Conservation (phyloP, 257 asterid species). For the Lantana camara region DNA sequence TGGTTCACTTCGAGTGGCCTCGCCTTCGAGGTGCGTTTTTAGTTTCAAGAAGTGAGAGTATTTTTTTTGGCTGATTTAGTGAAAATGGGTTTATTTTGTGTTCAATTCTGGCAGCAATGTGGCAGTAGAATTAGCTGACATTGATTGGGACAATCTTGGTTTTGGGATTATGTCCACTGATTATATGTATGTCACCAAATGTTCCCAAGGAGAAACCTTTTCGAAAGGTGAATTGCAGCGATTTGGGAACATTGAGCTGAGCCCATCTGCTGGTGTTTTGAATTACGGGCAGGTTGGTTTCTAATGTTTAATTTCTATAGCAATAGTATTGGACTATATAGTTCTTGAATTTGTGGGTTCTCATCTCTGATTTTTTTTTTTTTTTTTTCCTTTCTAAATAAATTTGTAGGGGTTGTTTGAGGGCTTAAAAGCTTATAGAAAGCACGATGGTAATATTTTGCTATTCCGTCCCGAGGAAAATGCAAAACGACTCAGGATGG, state of each 20-base stretch:
- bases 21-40: conserved; percentile 48
- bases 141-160: conserved; percentile 95
- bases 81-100: conserved; percentile 17
- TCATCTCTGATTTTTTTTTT: background rate
- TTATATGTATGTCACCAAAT: conserved; percentile 88
- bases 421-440: conserved; percentile 86
- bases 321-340: background rate
- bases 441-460: conserved; percentile 77
- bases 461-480: conserved; percentile 91
- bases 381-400: conserved; percentile 9
- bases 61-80: conserved; percentile 6
- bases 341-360: conserved; percentile 6
- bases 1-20: conserved; percentile 49
- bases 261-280: conserved; percentile 87
- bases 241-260: conserved; percentile 94
- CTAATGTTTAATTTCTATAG: background rate
- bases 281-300: conserved; percentile 92
- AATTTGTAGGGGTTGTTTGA: conserved; percentile 81
- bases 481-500: conserved; percentile 65
- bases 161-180: conserved; percentile 76
- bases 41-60: background rate
- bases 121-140: conserved; percentile 53
- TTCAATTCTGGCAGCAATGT: conserved; percentile 48
- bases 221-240: conserved; percentile 71
- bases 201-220: conserved; percentile 70